Conservation (phyloP, 108 stramenopile species). For the Halocafeteria seosinensis region DNA sequence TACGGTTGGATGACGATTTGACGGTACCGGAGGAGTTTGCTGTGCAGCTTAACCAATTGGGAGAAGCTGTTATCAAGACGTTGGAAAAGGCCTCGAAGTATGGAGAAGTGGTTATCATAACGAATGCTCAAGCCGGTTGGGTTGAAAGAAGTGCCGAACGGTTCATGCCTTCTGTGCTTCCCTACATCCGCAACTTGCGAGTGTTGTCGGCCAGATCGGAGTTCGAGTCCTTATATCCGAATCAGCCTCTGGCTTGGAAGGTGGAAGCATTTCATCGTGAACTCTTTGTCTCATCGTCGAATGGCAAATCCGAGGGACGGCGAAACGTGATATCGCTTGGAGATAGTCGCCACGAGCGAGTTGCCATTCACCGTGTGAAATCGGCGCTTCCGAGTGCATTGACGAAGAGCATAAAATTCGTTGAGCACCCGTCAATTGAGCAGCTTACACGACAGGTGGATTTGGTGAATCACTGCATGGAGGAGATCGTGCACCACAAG, state of each 20-base stretch:
- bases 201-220: constrained; percentile 8
- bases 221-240: not conserved
- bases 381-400: not conserved
- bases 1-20: constrained; percentile 6
- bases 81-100: not conserved
- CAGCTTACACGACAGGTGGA: constrained; percentile 11
- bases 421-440: constrained; percentile 9
- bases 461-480: not conserved
- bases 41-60: constrained; percentile 62
- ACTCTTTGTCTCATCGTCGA: too few relatives aligned
- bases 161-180: constrained; percentile 4
- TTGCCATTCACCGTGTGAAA: not conserved
- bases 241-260: constrained; percentile 2
- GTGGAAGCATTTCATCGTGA: constrained; percentile 2
- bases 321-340: constrained; percentile 8
- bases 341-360: constrained; percentile 9
- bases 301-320: too few relatives aligned
- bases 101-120: constrained; percentile 2
- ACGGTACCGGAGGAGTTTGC: constrained; percentile 33
- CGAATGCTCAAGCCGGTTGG: constrained; percentile 13
- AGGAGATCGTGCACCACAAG: not conserved
- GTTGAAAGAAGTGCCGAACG: not conserved
- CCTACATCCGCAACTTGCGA: not conserved
- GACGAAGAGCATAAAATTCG: constrained; percentile 8
- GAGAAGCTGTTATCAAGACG: constrained; percentile 17